Evolutionary conservation across 306 rosid species (phyloP).

Genomic region (Fagus crenata): DNA sequence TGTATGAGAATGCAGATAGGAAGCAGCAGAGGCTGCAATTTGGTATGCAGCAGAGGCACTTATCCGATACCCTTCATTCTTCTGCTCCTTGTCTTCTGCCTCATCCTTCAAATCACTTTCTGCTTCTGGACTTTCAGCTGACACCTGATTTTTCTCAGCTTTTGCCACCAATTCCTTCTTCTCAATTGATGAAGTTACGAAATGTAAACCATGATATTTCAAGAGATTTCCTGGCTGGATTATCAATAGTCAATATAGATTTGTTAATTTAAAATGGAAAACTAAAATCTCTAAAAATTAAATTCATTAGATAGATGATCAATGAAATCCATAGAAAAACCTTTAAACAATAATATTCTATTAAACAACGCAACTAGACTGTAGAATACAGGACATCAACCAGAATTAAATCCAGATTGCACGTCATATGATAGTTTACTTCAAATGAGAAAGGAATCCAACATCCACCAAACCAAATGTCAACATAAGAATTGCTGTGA

Average conservation of each 20-base stretch:
- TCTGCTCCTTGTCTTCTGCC: slow-evolving; percentile 38
- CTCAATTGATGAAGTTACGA: slow-evolving; percentile 71
- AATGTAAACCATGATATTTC: slow-evolving; percentile 52
- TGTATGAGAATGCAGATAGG: slow-evolving; percentile 73
- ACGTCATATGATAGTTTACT: neutral
- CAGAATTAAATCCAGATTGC: neutral
- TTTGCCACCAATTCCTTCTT: slow-evolving; percentile 59
- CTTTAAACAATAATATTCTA: neutral
- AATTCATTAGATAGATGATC: neutral
- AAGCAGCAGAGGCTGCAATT: slow-evolving; percentile 90
- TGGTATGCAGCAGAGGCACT: slow-evolving; percentile 68
- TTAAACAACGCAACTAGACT: too few relatives aligned
- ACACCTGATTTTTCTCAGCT: slow-evolving; percentile 44
- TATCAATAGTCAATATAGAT: slow-evolving; percentile 27
- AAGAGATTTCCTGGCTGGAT: slow-evolving; percentile 78
- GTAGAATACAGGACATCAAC: too few relatives aligned
- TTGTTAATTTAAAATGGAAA: neutral
- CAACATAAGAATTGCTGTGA: neutral
- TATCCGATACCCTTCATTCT: slow-evolving; percentile 44
- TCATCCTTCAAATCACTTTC: slow-evolving; percentile 33
- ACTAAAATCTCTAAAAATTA: neutral
- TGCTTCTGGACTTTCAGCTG: slow-evolving; percentile 38
- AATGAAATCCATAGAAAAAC: neutral
- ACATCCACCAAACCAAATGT: neutral
- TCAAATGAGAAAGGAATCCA: neutral